Conservation (phyloP, 495 filamentous ascomycete genomes). For the Penicillium cosmopolitanum region DNA sequence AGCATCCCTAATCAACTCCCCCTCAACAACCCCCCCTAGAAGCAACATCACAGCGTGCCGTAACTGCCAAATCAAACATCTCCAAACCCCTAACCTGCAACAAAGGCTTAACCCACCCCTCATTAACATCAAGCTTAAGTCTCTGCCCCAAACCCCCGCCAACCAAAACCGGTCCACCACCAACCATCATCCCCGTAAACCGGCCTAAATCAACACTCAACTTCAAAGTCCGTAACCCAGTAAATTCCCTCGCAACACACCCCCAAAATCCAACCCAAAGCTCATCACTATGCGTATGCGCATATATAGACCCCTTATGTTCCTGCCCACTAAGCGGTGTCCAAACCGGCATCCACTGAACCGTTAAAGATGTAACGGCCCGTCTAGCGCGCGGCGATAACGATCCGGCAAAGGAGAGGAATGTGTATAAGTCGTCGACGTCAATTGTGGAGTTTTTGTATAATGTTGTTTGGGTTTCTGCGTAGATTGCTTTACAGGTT, state of each 20-base stretch:
- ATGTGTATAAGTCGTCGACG: constrained; percentile 47
- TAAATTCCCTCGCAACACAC: constrained; percentile 23
- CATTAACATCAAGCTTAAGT: constrained; percentile 30
- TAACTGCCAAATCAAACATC: constrained; percentile 44
- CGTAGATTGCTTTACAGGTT: constrained; percentile 47
- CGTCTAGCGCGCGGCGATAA: constrained; percentile 17
- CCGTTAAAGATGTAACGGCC: constrained; percentile 27
- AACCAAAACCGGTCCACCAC: constrained; percentile 20
- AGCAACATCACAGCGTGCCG: constrained; percentile 38
- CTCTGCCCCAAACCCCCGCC: constrained; percentile 16
- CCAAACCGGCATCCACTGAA: constrained; percentile 48
- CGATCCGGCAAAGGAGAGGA: constrained; percentile 39
- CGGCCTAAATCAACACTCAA: constrained; percentile 42
- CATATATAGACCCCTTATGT: constrained; percentile 41
- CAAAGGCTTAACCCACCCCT: constrained; percentile 41
- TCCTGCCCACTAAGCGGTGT: constrained; percentile 38
- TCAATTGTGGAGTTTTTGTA: constrained; percentile 40
- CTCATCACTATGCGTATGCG: constrained; percentile 45
- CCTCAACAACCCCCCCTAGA: constrained; percentile 36
- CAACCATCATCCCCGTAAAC: constrained; percentile 28
- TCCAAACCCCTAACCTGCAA: constrained; percentile 36
- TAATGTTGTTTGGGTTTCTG: constrained; percentile 36
- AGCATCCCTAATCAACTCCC: constrained; percentile 33
- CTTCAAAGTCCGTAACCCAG: constrained; percentile 23
- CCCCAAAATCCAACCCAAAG: constrained; percentile 45